phyloP scores from a whole-genome alignment of 257 asterid genomes.

The Paulownia fortunei region DNA sequence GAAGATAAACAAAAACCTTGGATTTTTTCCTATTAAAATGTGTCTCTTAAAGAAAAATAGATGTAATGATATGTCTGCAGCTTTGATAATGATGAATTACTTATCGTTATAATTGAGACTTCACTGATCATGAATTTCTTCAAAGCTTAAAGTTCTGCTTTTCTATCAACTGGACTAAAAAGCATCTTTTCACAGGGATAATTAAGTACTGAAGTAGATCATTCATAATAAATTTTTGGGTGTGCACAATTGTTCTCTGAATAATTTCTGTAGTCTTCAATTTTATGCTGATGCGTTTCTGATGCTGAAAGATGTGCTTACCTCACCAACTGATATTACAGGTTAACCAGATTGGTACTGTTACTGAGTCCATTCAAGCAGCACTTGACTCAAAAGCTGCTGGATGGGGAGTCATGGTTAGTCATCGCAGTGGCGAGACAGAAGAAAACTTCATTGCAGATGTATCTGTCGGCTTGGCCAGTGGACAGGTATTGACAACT shows the following conservation, averaged over 20 bases:
- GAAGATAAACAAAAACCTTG: neutral
- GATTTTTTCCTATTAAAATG: neutral
- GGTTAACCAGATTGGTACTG: conserved; percentile 86
- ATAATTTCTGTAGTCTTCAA: no score
- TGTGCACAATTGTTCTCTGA: no score
- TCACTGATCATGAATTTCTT: neutral
- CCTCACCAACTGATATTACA: conserved; percentile 30
- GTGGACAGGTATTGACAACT: conserved; percentile 67
- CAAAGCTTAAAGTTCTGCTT: neutral
- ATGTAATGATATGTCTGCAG: no score
- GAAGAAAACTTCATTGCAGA: conserved; percentile 89
- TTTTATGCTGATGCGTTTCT: neutral
- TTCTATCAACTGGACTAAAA: neutral
- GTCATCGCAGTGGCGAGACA: conserved; percentile 89
- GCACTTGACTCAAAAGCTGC: conserved; percentile 87
- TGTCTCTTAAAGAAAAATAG: no score
- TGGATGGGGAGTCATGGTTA: conserved; percentile 93
- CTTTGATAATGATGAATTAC: neutral
- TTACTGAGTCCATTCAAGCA: conserved; percentile 81
- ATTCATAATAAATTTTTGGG: no score
- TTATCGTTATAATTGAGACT: neutral
- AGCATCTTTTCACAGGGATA: no score
- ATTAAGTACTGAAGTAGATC: no score
- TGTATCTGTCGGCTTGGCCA: conserved; percentile 79
- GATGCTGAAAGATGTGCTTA: neutral